Percentiles rank a stretch among this genome's conserved stretches.
Evolutionary conservation across 208 protist species (phyloP).

Genomic region (Wallacemonas rigidus): DNA sequence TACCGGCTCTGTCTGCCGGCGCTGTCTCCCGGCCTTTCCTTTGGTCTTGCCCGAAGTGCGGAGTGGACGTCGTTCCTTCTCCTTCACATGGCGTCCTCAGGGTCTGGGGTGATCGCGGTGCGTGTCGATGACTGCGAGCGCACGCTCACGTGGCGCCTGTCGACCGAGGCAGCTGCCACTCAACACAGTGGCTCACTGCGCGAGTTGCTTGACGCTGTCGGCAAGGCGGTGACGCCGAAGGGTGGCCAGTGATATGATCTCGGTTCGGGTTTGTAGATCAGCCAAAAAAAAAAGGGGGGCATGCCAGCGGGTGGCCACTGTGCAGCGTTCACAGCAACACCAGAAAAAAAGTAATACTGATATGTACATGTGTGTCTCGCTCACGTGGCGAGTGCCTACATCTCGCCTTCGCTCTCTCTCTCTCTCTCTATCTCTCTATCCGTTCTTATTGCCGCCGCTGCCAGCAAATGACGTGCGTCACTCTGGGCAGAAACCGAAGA

Average conservation of each 20-base stretch:
- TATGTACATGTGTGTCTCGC: too few relatives aligned
- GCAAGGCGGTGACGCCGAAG: neutral
- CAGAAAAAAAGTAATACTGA: too few relatives aligned
- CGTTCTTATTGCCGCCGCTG: too few relatives aligned
- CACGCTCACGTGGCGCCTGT: neutral
- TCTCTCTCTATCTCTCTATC: too few relatives aligned
- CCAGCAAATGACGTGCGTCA: too few relatives aligned
- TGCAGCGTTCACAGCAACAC: too few relatives aligned
- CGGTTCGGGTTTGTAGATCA: too few relatives aligned
- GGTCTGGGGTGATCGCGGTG: neutral
- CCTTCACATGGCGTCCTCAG: neutral
- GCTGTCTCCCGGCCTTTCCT: neutral
- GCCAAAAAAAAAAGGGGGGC: too few relatives aligned
- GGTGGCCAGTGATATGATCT: neutral
- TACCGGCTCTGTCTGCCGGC: conserved; percentile 5
- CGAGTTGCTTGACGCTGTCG: neutral
- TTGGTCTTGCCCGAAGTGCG: conserved; percentile 22
- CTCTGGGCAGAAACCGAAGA: too few relatives aligned
- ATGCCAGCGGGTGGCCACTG: too few relatives aligned
- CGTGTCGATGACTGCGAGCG: conserved; percentile 7
- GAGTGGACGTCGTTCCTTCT: conserved; percentile 35
- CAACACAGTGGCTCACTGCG: neutral
- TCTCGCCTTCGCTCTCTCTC: too few relatives aligned
- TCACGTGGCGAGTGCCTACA: too few relatives aligned
- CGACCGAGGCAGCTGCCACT: neutral